Evolutionary conservation across 257 asterid species (phyloP), one percentile per base, ranked within the genome.

Genomic region (Fraxinus quadrangulata): DNA sequence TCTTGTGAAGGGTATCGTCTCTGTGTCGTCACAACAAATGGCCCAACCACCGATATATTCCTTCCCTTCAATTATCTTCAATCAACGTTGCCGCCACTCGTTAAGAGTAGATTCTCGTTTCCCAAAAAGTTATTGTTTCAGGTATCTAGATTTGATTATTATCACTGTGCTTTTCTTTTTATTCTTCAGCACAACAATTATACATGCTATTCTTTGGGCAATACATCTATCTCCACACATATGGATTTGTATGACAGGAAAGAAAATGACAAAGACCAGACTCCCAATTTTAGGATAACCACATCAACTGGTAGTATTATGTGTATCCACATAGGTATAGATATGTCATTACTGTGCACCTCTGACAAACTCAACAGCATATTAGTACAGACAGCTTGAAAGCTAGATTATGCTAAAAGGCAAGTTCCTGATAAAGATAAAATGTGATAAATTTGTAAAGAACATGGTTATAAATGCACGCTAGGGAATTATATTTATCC

Each of bases 131-230:
- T 1, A 63, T 23, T 63, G 69, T 63, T 63, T 63, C 69, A 63
- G 69, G 69, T 63, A 11, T 11, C 19, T 10, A 63, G 6, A 24
- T 63, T 63, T 0, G 34, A 24, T 63, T 63, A 14, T 63, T 24
- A 63, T 26, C 34, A 24, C 36, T 12, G 17, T 24, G 69, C 19
- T 24, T 63, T 24, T 63, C 69, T 26, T 30, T 69, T 51, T 31
- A 72, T 75, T 67, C 74, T 30, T 79, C 19, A 71, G 74, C 66
- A 36, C 69, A 37, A 71, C 36, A 72, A 63, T 21, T 21, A 16
- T 30, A 33, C 16, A 73, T 54, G 45, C 49, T 28, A 71, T 49
- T 72, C 74, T 71, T 67, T 74, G 47, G 23, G 17, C 24, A 66
- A 17, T 17, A 74, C 6, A 61, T 71, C 79, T 70, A 74, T 30